Base-by-base conservation (phyloP, 2,329 filamentous ascomycete genomes). In the Xylaria sp. region DNA sequence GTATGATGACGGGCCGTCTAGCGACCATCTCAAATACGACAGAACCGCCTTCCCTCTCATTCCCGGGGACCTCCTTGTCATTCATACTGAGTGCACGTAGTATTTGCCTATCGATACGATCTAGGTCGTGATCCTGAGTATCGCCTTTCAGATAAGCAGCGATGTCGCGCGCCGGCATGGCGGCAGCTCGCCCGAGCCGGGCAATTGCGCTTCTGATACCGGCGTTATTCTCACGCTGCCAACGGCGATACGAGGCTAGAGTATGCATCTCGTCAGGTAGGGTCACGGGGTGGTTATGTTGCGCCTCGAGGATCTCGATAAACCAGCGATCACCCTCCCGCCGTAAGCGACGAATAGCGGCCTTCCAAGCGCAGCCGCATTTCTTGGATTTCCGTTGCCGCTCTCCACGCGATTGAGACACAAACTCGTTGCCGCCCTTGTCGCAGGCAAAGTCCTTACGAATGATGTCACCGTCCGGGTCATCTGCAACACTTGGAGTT, bases 391-490 rank as follows among this genome's bases (percentile, higher is more conserved):
- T 70, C 27, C 71, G 71, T 8, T 67, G 69, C 15, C 71, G 71
- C 64, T 72, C 68, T 5, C 71, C 71, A 11, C 68, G 71, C 46
- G 70, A 68, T 35, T 72, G 70, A n/a, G 70, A 72, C 19, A 72
- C 70, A 44, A 73, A 73, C 25, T 72, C 71, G 25, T 66, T 62
- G 3, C 71, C 71, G 56, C 71, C 71, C 27, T 68, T 68, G 58
- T 73, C 71, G 65, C 71, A 73, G 19, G 67, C 64, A 35, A 72
- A 72, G 61, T 73, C 71, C 62, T 70, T 70, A 17, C 71, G 69
- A 38, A 72, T 73, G 27, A 73, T 61, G 15, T 66, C 62, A 43
- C 71, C 71, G 3, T 65, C 67, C 1, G 71, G 70, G 48, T 73
- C 70, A 58, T 73, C 46, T 49, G 10, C 10, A 8, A 10, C 2